phyloP scores from a whole-genome alignment of 805 yeast genomes.

The Hanseniaspora hatyaiensis region DNA sequence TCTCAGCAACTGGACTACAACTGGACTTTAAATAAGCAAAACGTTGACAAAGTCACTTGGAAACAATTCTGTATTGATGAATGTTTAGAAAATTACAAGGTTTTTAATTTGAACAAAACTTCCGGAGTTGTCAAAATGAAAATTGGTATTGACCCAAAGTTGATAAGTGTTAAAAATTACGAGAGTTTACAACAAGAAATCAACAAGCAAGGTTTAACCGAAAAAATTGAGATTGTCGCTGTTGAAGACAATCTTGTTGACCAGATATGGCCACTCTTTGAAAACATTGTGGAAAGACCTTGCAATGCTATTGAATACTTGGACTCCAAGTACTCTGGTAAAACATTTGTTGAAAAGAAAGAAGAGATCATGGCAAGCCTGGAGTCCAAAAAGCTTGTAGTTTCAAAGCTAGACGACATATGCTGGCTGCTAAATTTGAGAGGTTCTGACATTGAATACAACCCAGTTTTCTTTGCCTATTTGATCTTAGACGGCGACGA shows the following conservation, averaged over 20 bases:
- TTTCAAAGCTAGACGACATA: constrained; percentile 73
- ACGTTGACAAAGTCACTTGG: constrained; percentile 67
- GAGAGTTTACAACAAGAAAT: constrained; percentile 26
- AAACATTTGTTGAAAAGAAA: constrained; percentile 47
- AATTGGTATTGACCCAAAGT: constrained; percentile 74
- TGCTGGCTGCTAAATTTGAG: constrained; percentile 86
- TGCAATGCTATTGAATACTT: constrained; percentile 41
- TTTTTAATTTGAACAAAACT: constrained; percentile 22
- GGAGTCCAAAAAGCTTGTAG: constrained; percentile 33
- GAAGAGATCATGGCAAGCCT: constrained; percentile 11
- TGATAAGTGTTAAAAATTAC: constrained; percentile 42
- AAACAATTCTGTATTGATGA: constrained; percentile 59
- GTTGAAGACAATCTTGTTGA: constrained; percentile 61
- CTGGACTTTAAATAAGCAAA: constrained; percentile 77
- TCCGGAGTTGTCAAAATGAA: constrained; percentile 33
- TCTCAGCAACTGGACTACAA: constrained; percentile 62
- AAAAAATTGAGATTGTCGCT: constrained; percentile 39
- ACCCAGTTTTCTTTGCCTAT: constrained; percentile 75
- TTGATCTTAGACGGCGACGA: constrained; percentile 36
- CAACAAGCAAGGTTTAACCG: constrained; percentile 23
- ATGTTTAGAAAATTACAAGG: constrained; percentile 35
- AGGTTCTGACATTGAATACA: constrained; percentile 68
- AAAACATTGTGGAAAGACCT: constrained; percentile 49
- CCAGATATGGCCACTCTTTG: constrained; percentile 56
- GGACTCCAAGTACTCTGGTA: constrained; percentile 51